Evolutionary conservation across 2,329 filamentous ascomycete species (phyloP).

Genomic region (Juglanconis oblonga): DNA sequence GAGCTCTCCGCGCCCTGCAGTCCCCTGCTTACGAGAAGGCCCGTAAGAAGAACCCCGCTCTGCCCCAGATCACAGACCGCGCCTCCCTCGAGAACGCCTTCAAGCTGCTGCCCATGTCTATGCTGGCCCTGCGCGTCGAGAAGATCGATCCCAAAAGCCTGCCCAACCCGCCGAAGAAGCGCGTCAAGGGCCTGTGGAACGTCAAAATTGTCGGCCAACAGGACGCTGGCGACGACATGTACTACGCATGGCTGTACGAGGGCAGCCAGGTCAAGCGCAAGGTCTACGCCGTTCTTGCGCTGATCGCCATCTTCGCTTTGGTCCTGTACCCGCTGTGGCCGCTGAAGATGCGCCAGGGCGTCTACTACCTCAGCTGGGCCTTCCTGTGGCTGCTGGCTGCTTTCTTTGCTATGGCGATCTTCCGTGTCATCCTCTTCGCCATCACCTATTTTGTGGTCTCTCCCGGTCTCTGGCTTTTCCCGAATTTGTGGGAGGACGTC

Average conservation of each 20-base stretch:
- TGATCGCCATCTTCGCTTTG: conserved; percentile 79
- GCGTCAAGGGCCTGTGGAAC: conserved; percentile 93
- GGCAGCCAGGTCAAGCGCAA: conserved; percentile 92
- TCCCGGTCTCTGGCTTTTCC: conserved; percentile 96
- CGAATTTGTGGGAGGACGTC: conserved; percentile 97
- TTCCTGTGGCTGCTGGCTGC: conserved; percentile 84
- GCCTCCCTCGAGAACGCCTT: conserved; percentile 89
- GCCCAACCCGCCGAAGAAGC: conserved; percentile 72
- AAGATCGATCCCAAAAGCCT: conserved; percentile 78
- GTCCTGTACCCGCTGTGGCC: conserved; percentile 98
- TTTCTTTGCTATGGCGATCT: conserved; percentile 97
- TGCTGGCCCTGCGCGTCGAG: conserved; percentile 84
- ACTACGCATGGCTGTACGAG: conserved; percentile 97
- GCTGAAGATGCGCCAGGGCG: conserved; percentile 81
- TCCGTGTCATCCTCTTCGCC: conserved; percentile 91
- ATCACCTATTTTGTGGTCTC: conserved; percentile 81
- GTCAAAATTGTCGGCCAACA: conserved; percentile 96
- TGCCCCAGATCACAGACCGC: conserved; percentile 81
- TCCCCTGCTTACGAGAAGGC: conserved; percentile 89
- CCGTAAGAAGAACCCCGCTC: conserved; percentile 80
- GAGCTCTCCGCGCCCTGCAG: conserved; percentile 84
- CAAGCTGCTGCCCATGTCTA: conserved; percentile 90
- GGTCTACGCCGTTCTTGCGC: conserved; percentile 80
- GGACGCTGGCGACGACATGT: conserved; percentile 79
- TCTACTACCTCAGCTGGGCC: conserved; percentile 96